Conservation (phyloP, 352 stramenopile species). For the Globisporangium radiosum region DNA sequence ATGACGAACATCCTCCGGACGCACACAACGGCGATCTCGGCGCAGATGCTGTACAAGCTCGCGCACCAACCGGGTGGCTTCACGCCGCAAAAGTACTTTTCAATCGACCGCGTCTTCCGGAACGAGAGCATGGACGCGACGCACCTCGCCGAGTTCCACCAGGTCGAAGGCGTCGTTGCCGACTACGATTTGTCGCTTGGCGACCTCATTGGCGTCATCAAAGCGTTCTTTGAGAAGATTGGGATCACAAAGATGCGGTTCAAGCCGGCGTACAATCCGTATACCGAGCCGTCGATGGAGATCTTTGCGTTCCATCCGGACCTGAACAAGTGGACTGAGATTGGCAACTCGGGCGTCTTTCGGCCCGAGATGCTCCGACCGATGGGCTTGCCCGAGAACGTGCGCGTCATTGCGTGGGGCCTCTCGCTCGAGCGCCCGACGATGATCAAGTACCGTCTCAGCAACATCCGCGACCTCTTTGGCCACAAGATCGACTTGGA, state of each 20-base stretch:
- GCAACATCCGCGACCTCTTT: conserved; percentile 99
- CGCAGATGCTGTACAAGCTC: conserved; percentile 99
- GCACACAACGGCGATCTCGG: conserved; percentile 99
- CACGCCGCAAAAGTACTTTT: conserved; percentile 98
- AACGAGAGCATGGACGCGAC: conserved; percentile 99
- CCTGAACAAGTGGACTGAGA: conserved; percentile 99
- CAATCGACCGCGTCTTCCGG: conserved; percentile 99
- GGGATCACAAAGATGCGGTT: conserved; percentile 98
- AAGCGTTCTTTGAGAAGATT: conserved; percentile 99
- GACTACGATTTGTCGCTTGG: conserved; percentile 98
- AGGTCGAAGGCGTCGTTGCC: conserved; percentile 98
- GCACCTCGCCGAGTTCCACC: conserved; percentile 99
- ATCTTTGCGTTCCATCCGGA: conserved; percentile 99
- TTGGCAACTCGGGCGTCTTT: conserved; percentile 99
- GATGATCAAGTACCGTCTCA: conserved; percentile 99
- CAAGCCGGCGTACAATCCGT: conserved; percentile 99
- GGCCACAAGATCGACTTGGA: conserved; percentile 99
- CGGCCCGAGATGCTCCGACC: conserved; percentile 98
- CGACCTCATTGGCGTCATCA: conserved; percentile 99
- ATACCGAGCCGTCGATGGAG: conserved; percentile 99
- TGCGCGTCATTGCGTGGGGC: conserved; percentile 99
- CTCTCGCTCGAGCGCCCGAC: conserved; percentile 98
- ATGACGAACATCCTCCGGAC: conserved; percentile 99
- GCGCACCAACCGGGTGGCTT: conserved; percentile 94
- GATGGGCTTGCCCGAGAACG: conserved; percentile 98